A percentile compares a stretch with the other conserved stretches of the same genome.
phyloP scores from a whole-genome alignment of 1,284 basidiomycete species.

The Cryptococcus sp. region DNA sequence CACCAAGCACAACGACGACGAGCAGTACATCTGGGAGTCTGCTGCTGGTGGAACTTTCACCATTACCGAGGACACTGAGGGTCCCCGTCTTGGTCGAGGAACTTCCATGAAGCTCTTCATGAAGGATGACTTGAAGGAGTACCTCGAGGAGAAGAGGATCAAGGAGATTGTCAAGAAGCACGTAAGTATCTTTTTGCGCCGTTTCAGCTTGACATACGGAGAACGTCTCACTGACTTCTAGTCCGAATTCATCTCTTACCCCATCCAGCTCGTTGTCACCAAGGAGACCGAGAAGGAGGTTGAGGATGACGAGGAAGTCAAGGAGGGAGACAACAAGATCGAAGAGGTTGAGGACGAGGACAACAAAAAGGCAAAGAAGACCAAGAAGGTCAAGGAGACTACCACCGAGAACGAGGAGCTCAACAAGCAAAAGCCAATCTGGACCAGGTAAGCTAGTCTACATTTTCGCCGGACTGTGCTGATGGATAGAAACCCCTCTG shows the following conservation, averaged over 20 bases:
- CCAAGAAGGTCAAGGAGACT: conserved; percentile 92
- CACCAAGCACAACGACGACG: conserved; percentile 99
- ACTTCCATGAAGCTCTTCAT: conserved; percentile 91
- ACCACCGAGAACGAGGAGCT: conserved; percentile 92
- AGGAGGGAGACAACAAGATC: conserved; percentile 64
- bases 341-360: conserved; percentile 72
- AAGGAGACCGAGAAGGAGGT: conserved; percentile 99
- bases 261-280: conserved; percentile 95
- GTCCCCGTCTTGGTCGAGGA: conserved; percentile 89
- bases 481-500: conserved; percentile 70
- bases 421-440: conserved; percentile 99
- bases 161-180: conserved; percentile 99
- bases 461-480: neutral
- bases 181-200: conserved; percentile 37
- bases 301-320: conserved; percentile 66
- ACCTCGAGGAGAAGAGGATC: conserved; percentile 99
- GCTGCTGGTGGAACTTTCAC: conserved; percentile 99
- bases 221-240: conserved; percentile 8
- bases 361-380: conserved; percentile 80
- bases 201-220: neutral
- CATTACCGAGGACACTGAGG: conserved; percentile 88
- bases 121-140: conserved; percentile 99
- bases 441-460: conserved; percentile 61
- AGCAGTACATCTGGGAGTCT: conserved; percentile 99
- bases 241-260: conserved; percentile 99